These are phyloP conservation scores for Leucoagaricus sp. DNA, from an alignment of 1,284 basidiomycete species.

Conservation along the genomic window DNA sequence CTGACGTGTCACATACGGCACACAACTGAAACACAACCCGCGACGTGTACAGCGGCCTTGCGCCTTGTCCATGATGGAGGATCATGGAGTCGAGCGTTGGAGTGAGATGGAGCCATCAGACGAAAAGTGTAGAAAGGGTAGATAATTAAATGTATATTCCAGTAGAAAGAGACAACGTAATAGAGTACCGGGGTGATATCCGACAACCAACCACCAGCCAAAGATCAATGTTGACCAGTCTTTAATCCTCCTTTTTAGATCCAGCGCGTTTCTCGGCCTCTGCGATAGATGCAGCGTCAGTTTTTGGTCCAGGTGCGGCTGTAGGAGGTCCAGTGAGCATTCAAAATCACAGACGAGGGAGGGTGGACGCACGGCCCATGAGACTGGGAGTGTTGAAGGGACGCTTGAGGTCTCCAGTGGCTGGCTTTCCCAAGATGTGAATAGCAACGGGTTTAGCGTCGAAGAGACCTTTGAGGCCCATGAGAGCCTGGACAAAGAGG, in stretches of 20 bases:
- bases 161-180: not conserved
- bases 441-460: slow-evolving; percentile 85
- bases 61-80: too few species aligned
- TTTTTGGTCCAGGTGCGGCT: slow-evolving; percentile 8
- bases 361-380: slow-evolving; percentile 61
- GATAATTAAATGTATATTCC: not conserved
- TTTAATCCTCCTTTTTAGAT: slow-evolving; percentile 14
- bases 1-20: too few species aligned
- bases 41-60: too few species aligned
- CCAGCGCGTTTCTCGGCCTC: slow-evolving; percentile 15
- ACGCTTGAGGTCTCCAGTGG: slow-evolving; percentile 87
- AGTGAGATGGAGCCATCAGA: too few species aligned
- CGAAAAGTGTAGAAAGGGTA: not conserved
- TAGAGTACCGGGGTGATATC: too few species aligned
- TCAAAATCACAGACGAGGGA: not conserved
- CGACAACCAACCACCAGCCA: too few species aligned
- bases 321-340: not conserved
- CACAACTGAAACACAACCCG: too few species aligned
- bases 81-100: too few species aligned
- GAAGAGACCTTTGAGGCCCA: slow-evolving; percentile 86
- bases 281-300: slow-evolving; percentile 12
- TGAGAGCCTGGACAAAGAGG: slow-evolving; percentile 87
- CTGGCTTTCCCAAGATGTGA: slow-evolving; percentile 74
- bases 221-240: too few species aligned
- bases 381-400: slow-evolving; percentile 85